Conservation (phyloP, 2,329 filamentous ascomycete genomes). For the Hymenoscyphus occultus region DNA sequence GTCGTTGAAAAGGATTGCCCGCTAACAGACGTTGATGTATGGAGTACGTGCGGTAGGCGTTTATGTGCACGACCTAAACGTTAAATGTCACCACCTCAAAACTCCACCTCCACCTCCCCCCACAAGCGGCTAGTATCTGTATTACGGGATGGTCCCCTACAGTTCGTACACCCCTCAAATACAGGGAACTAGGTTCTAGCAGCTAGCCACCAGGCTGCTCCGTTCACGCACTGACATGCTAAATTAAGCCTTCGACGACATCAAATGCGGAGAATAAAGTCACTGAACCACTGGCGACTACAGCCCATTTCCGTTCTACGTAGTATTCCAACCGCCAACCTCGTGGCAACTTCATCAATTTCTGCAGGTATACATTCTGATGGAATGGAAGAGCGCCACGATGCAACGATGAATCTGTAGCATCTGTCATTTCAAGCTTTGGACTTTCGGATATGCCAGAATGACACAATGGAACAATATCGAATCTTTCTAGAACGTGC, state of each 20-base stretch:
- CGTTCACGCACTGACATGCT: constrained; percentile 11
- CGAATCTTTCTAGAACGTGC: constrained; percentile 14
- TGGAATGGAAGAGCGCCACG: not conserved
- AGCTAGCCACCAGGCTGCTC: constrained; percentile 10
- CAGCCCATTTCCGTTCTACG: constrained; percentile 4
- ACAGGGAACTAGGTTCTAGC: constrained; percentile 21
- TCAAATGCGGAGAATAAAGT: constrained; percentile 5
- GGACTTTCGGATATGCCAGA: not conserved
- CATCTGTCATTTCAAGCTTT: not conserved
- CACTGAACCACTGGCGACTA: not conserved
- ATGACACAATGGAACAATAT: constrained; percentile 3
- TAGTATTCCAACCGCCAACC: constrained; percentile 1
- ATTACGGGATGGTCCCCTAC: not conserved
- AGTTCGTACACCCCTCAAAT: not conserved
- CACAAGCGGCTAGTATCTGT: constrained; percentile 1
- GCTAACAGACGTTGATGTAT: constrained; percentile 2
- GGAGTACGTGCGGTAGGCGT: constrained; percentile 1
- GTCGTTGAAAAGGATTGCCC: constrained; percentile 6
- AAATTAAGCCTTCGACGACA: constrained; percentile 20
- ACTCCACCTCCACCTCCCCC: not conserved
- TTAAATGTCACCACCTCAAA: constrained; percentile 5
- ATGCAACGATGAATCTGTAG: constrained; percentile 9
- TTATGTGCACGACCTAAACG: constrained; percentile 8
- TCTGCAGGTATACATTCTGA: constrained; percentile 1
- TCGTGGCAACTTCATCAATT: constrained; percentile 4